Evolutionary conservation across 108 stramenopile species (phyloP).

Genomic region (Epithemia pelagica): DNA sequence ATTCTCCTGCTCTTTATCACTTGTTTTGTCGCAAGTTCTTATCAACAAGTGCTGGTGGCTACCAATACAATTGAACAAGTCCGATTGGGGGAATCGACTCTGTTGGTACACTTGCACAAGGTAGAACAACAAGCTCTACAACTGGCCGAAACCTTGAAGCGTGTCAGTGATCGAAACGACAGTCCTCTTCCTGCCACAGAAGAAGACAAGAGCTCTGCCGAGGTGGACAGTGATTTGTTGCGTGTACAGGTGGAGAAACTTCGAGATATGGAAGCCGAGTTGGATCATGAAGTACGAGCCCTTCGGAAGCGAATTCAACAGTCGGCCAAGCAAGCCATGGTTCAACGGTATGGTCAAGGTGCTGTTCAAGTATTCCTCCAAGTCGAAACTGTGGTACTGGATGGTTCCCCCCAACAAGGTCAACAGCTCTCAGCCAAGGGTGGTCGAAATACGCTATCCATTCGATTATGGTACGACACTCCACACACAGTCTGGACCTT

Average conservation of each 20-base stretch:
- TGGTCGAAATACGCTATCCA: constrained; percentile 19
- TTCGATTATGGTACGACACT: constrained; percentile 39
- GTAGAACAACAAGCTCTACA: constrained; percentile 41
- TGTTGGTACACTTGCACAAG: constrained; percentile 33
- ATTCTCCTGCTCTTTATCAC: constrained; percentile 26
- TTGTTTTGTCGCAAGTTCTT: constrained; percentile 26
- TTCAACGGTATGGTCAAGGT: constrained; percentile 35
- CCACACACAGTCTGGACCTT: constrained; percentile 51
- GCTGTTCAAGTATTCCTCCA: constrained; percentile 40
- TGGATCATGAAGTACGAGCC: constrained; percentile 27
- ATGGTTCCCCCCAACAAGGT: neutral
- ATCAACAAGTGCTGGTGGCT: constrained; percentile 31
- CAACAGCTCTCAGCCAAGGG: neutral
- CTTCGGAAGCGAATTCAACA: constrained; percentile 40
- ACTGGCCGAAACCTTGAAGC: constrained; percentile 22
- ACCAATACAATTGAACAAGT: constrained; percentile 26
- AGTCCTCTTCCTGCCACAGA: neutral
- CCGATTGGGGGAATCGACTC: constrained; percentile 37
- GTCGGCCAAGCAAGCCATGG: constrained; percentile 27
- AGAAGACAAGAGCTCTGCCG: constrained; percentile 4
- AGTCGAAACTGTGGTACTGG: constrained; percentile 19
- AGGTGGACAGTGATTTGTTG: constrained; percentile 23
- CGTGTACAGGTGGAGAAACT: constrained; percentile 28
- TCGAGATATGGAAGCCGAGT: constrained; percentile 33
- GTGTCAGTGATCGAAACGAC: neutral